Conservation (phyloP, 139 green algal species). For the Gonium pectorale region DNA sequence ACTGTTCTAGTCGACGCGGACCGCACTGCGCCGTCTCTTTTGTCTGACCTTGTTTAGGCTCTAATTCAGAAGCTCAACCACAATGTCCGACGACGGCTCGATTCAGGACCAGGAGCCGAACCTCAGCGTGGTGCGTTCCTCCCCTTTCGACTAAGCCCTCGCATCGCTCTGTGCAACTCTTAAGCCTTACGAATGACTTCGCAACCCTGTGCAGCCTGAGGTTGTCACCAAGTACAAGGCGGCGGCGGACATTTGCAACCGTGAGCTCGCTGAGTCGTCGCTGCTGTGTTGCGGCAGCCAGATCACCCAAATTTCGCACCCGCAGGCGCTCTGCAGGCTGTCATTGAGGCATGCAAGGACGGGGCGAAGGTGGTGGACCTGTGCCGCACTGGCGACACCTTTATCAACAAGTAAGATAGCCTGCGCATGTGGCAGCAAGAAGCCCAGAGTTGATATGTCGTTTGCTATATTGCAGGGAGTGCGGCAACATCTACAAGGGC, state of each 20-base stretch:
- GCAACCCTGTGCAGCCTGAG: conserved; percentile 78
- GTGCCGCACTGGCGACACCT: conserved; percentile 85
- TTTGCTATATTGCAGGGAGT: conserved; percentile 69
- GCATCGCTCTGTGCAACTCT: no score
- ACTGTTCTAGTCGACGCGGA: neutral
- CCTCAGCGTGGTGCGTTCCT: conserved; percentile 11
- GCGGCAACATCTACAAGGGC: conserved; percentile 92
- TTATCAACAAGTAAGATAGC: conserved; percentile 84
- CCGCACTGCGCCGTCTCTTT: neutral
- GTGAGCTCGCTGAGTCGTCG: conserved; percentile 70
- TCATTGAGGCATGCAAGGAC: conserved; percentile 81
- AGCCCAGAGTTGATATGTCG: neutral
- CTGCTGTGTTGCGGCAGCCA: neutral
- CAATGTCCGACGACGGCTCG: conserved; percentile 41
- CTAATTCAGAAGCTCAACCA: neutral
- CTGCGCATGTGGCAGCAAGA: neutral
- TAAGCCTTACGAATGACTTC: no score
- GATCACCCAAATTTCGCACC: neutral
- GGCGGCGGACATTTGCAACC: conserved; percentile 96
- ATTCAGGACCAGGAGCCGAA: conserved; percentile 31
- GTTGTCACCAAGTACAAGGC: conserved; percentile 99
- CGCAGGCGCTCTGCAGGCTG: conserved; percentile 86
- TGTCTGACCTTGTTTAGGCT: neutral
- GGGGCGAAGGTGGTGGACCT: conserved; percentile 95
- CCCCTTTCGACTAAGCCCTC: no score